A percentile compares a stretch with the other conserved stretches of the same genome.
Conservation (phyloP, 2,329 filamentous ascomycete species). For the Colletotrichum sp. region DNA sequence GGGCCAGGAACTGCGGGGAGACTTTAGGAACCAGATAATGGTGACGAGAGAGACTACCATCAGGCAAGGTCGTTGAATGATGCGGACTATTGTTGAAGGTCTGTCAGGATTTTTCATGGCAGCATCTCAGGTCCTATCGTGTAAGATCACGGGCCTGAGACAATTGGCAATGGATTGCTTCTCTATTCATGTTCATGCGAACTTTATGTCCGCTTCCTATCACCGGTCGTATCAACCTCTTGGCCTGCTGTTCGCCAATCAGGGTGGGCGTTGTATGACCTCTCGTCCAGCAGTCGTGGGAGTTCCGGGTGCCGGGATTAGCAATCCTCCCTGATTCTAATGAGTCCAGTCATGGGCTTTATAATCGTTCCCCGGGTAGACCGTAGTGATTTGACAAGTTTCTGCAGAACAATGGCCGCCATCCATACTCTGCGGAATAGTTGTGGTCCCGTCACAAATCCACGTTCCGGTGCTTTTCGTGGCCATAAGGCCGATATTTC, state of each 20-base stretch:
- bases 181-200: background rate
- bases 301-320: background rate
- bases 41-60: background rate
- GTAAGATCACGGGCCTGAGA: background rate
- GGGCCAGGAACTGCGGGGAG: background rate
- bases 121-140: background rate
- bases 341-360: background rate
- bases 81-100: background rate
- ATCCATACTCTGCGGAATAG: background rate
- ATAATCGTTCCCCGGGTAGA: background rate
- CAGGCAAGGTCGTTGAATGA: background rate
- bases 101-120: background rate
- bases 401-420: background rate
- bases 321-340: background rate
- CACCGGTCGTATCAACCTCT: fast-evolving
- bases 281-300: background rate
- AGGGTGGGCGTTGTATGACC: background rate
- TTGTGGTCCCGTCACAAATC: background rate
- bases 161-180: background rate
- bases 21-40: background rate
- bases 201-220: background rate
- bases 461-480: background rate
- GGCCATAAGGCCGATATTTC: background rate
- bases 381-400: background rate
- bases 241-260: background rate